Evolutionary conservation across 345 rosid species (phyloP), one percentile per base, ranked within the genome.

Genomic region (Mallotus nudiflorus): DNA sequence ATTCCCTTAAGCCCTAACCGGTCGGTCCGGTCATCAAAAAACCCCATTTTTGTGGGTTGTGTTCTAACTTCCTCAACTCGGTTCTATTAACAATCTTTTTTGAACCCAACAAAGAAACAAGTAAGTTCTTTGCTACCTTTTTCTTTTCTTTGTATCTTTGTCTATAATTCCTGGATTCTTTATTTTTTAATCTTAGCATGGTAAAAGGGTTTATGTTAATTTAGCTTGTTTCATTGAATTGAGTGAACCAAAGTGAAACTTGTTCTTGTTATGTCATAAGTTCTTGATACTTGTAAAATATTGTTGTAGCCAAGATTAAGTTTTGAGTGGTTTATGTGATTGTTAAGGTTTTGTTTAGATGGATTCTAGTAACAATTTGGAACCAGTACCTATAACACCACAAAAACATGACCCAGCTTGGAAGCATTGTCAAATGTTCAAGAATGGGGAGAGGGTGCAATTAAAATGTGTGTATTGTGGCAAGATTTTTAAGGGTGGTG

Each of bases 381-480:
- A 90, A 39, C 89, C 79, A 22, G 63, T 86, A 65, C 88, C 97
- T 13, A 78, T 89, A 20, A 84, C 95, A 20, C 80, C 91, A 0
- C 97, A 87, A 62, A 95, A 92, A 60, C 88, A 89, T 45, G 99
- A 95, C 83, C 93, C 87, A n/a, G 97, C 99, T 12, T 92, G 98
- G 99, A 86, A 89, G 69, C 97, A 95, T 72, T 92, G 97, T 73
- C 86, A 87, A 60, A 85, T 89, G 81, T 87, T 82, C 70, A 88
- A 88, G 81, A 83, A 85, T 72, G 98, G 89, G 9, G 91, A 87
- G 20, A 84, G 83, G 72, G 82, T 86, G 28, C 98, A 89, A 68
- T 81, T 95, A 75, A 90, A 83, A 80, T 95, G 98, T 68, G 19
- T 82, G 45, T 95, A 90, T 78, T 95, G 98, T 75, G 53, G 77